These are phyloP conservation scores for Neurospora sp. DNA, from an alignment of 495 filamentous ascomycete species.

Conservation along the genomic window DNA sequence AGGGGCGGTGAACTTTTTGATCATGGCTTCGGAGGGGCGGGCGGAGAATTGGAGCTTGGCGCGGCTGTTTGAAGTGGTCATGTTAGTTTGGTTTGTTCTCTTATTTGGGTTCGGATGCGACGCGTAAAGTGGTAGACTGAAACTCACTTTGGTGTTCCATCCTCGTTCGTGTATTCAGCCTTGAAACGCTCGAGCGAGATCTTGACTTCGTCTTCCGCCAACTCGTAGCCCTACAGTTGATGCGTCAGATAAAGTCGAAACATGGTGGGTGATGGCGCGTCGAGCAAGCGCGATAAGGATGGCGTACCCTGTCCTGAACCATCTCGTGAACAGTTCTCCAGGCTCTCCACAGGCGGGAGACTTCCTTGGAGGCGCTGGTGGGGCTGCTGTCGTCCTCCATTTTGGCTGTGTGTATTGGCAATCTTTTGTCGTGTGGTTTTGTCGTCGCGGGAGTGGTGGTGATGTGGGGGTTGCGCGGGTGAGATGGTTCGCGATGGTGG, in stretches of 20 bases:
- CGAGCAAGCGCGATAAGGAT: neutral
- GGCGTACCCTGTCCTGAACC: conserved; percentile 66
- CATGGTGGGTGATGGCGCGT: neutral
- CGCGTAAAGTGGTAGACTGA: neutral
- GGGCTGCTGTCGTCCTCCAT: conserved; percentile 47
- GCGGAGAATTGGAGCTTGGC: conserved; percentile 76
- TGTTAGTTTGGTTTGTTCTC: neutral
- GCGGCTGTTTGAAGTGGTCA: conserved; percentile 46
- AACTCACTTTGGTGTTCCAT: conserved; percentile 63
- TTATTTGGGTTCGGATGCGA: conserved; percentile 12
- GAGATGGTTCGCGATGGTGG: neutral
- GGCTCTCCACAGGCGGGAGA: conserved; percentile 74
- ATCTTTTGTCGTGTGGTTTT: neutral
- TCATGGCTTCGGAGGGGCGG: conserved; percentile 71
- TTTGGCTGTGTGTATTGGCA: neutral
- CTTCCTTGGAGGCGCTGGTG: conserved; percentile 45
- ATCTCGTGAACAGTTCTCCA: conserved; percentile 84
- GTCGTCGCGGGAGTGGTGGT: conserved; percentile 4
- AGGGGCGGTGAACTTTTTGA: conserved; percentile 65
- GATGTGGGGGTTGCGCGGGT: neutral
- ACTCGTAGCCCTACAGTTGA: conserved; percentile 67
- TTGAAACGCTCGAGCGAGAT: conserved; percentile 72
- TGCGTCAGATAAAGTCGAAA: neutral
- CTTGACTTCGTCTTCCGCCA: conserved; percentile 78
- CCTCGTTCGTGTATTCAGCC: conserved; percentile 50